Evolutionary conservation across 78 protist species (phyloP).

Genomic region (Protostelium mycophagum): DNA sequence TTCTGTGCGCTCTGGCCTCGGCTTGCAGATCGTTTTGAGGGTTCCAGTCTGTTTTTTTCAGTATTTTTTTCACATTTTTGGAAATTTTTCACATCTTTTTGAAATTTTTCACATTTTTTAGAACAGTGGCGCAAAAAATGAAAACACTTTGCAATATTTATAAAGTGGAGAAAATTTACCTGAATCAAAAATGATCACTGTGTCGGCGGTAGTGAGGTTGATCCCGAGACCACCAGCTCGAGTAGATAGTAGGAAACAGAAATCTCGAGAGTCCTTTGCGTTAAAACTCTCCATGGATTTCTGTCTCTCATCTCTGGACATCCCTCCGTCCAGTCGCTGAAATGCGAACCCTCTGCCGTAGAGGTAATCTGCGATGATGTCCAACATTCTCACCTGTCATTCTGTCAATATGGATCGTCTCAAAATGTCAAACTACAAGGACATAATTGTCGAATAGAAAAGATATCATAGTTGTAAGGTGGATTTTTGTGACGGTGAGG

Average conservation of each 20-base stretch:
- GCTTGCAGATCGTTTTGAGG: slow-evolving; percentile 84
- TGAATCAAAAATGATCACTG: slow-evolving; percentile 84
- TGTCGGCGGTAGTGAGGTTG: slow-evolving; percentile 86
- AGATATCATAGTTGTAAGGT: too few relatives aligned
- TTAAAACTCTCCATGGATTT: slow-evolving; percentile 91
- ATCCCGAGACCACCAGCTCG: slow-evolving; percentile 92
- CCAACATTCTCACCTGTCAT: slow-evolving; percentile 89
- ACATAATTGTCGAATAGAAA: too few relatives aligned
- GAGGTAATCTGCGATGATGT: slow-evolving; percentile 82
- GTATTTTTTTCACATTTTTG: not conserved
- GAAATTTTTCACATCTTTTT: too few relatives aligned
- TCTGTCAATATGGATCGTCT: slow-evolving; percentile 37
- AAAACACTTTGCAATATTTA: too few relatives aligned
- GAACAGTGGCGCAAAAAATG: too few relatives aligned
- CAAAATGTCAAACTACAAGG: too few relatives aligned
- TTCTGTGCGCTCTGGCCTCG: slow-evolving; percentile 93
- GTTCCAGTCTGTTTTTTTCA: slow-evolving; percentile 61
- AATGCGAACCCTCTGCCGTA: slow-evolving; percentile 62
- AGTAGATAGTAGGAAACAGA: slow-evolving; percentile 91
- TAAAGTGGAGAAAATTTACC: slow-evolving; percentile 20
- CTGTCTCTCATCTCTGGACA: slow-evolving; percentile 58
- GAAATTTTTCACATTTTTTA: too few relatives aligned
- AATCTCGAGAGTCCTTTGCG: slow-evolving; percentile 67
- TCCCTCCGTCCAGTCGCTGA: slow-evolving; percentile 90
- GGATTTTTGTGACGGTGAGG: too few relatives aligned